Evolutionary conservation across 1,284 basidiomycete genomes (phyloP), one percentile per base, ranked within the genome.

Genomic region (Phylloporus sp.): DNA sequence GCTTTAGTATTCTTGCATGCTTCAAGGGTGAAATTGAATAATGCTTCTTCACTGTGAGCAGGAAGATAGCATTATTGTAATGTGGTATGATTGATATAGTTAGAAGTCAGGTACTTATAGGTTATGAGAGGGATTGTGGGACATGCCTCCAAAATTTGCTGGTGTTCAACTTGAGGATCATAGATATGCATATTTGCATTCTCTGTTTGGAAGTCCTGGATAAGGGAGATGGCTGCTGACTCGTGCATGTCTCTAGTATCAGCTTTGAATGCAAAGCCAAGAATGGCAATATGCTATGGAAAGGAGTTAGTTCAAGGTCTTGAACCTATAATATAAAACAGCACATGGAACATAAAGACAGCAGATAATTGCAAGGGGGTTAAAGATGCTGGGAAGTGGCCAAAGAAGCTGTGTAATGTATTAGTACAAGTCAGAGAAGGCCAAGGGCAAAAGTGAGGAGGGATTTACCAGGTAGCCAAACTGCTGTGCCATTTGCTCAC

Each of bases 191-290:
- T 85, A 60, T 88, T 80, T 7, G 97, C 96, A 68, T 88, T 89
- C 82, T 99, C 97, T 54, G 89, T 86, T 69, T 91, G 85, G 87
- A 99, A 99, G 84, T 98, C 91, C 72, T 90, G 90, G 81, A 96
- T 92, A 69, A 99, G 88, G 26, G 94, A 92, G 80, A 98, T 98
- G 28, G 97, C 89, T n/a, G 97, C 91, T 12, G 95, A 96, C 82
- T 98, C 97, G 77, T 98, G 95, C 59, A 95, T 98, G 78, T 98
- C 96, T 68, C 96, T 96, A 28, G 96, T 98, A 79, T 98, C 95
- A 55, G 95, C 95, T 83, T 96, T 96, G 88, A 96, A 96, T 10
- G 94, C 94, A 75, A 97, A 98, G 24, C 97, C 98, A 56, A 99
- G 90, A 52, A 99, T 92, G 52, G 97, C 94, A 72, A 99, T 96